phyloP scores from a whole-genome alignment of 2,329 filamentous ascomycete species.

The Lasiodiplodia gonubiensis region DNA sequence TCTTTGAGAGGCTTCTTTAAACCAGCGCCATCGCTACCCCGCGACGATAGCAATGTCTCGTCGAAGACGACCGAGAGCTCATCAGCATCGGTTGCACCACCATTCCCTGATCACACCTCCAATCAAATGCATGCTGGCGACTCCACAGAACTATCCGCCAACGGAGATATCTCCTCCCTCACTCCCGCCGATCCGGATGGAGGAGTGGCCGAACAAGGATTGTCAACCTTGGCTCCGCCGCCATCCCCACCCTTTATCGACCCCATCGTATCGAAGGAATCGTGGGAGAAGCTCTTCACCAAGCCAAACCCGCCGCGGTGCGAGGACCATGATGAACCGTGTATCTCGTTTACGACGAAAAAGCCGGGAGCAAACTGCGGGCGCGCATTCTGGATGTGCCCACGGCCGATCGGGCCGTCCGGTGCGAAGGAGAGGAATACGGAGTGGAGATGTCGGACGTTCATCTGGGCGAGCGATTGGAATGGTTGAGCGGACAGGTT shows the following conservation, averaged over 20 bases:
- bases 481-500: constrained; percentile 40
- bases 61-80: not conserved
- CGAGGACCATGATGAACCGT: constrained; percentile 82
- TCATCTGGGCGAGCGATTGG: constrained; percentile 73
- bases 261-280: constrained; percentile 75
- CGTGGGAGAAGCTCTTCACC: constrained; percentile 83
- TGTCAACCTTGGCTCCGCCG: not conserved
- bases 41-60: not conserved
- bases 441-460: constrained; percentile 86
- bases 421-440: constrained; percentile 84
- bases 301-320: constrained; percentile 78
- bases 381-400: constrained; percentile 70
- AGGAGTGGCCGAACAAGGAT: not conserved
- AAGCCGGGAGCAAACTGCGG: constrained; percentile 85
- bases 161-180: not conserved
- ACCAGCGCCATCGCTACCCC: constrained; percentile 2
- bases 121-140: not conserved
- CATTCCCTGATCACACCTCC: not conserved
- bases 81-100: constrained; percentile 42
- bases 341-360: constrained; percentile 82
- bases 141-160: not conserved
- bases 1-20: constrained; percentile 29
- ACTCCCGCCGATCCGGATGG: not conserved
- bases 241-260: constrained; percentile 57
- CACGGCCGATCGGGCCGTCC: constrained; percentile 81